Evolutionary conservation across 345 rosid genomes (phyloP).

Genomic region (Populus euphratica): DNA sequence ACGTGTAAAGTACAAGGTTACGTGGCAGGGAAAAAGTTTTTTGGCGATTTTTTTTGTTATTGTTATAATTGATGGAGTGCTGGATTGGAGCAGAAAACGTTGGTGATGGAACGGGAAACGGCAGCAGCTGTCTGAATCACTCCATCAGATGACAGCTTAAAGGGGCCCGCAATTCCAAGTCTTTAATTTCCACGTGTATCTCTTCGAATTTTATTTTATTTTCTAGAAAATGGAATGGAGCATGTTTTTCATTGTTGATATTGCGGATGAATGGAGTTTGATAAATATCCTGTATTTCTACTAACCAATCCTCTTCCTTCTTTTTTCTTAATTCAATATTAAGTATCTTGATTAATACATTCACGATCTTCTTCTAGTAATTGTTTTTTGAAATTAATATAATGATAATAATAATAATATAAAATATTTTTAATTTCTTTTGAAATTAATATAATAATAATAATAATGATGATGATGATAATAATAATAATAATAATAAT

Average conservation of each 20-base stretch:
- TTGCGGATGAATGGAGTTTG: too few species aligned
- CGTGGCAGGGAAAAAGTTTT: background rate
- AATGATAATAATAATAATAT: too few species aligned
- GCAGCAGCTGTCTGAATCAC: background rate
- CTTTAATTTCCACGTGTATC: background rate
- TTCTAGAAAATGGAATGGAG: too few species aligned
- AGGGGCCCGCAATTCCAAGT: background rate
- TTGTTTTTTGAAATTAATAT: too few species aligned
- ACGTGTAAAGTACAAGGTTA: background rate
- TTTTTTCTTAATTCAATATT: too few species aligned
- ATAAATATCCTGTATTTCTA: background rate
- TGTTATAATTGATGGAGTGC: background rate
- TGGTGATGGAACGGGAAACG: background rate
- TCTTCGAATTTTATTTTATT: too few species aligned
- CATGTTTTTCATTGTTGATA: background rate
- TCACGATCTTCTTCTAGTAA: background rate
- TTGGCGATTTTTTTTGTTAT: background rate
- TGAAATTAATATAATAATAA: too few species aligned
- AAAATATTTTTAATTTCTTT: too few species aligned
- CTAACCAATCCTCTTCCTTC: too few species aligned
- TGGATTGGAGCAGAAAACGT: background rate
- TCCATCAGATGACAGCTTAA: slow-evolving; percentile 2
- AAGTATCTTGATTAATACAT: too few species aligned
- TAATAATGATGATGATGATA: too few species aligned
- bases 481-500: too few species aligned